Evolutionary conservation across 805 yeast genomes (phyloP).

Genomic region (Debaryomyces maramus): DNA sequence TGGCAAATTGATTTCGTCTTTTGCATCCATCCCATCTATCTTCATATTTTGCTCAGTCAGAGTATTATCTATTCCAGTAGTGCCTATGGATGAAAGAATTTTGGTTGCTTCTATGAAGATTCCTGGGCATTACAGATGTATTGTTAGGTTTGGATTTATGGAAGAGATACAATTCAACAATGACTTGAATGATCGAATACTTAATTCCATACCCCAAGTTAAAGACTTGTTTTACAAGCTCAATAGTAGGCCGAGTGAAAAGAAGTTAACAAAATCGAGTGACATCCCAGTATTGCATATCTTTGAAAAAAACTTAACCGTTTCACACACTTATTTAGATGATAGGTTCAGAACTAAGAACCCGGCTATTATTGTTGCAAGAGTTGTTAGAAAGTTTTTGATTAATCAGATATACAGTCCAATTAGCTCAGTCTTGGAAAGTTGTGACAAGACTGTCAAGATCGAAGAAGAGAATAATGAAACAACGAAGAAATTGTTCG

Average conservation of each 20-base stretch:
- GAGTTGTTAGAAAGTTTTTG: slow-evolving; percentile 17
- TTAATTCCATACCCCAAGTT: slow-evolving; percentile 20
- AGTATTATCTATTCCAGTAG: slow-evolving; percentile 43
- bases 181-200: slow-evolving; percentile 19
- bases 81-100: slow-evolving; percentile 39
- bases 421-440: slow-evolving; percentile 21
- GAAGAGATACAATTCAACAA: slow-evolving; percentile 29
- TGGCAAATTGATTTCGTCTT: slow-evolving; percentile 35
- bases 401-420: slow-evolving; percentile 30
- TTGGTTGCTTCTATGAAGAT: slow-evolving; percentile 39
- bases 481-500: slow-evolving; percentile 20
- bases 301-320: slow-evolving; percentile 28
- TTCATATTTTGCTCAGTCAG: slow-evolving; percentile 46
- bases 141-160: slow-evolving; percentile 53
- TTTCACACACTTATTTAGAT: slow-evolving; percentile 20
- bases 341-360: slow-evolving; percentile 17
- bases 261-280: background rate
- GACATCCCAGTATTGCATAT: slow-evolving; percentile 27
- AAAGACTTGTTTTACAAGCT: slow-evolving; percentile 11
- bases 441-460: slow-evolving; percentile 20
- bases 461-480: slow-evolving; percentile 22
- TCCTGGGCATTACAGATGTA: slow-evolving; percentile 49
- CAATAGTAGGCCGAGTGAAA: background rate
- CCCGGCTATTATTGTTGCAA: slow-evolving; percentile 11
- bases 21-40: slow-evolving; percentile 43